phyloP scores from a whole-genome alignment of 2,329 filamentous ascomycete species.

The Penicillium sp. region DNA sequence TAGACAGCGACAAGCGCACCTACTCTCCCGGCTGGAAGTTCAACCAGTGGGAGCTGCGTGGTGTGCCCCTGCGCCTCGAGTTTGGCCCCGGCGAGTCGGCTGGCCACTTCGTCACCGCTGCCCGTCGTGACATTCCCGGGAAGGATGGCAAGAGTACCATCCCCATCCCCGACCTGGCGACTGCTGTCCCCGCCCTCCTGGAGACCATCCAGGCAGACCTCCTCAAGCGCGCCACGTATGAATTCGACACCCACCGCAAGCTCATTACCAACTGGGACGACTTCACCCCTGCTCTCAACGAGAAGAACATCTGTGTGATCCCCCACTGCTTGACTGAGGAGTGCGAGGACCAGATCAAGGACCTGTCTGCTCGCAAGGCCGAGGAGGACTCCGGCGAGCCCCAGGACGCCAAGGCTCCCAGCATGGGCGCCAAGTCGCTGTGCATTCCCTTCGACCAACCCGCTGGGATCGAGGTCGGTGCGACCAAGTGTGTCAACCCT shows the following conservation, averaged over 20 bases:
- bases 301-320: slow-evolving; percentile 88
- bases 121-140: slow-evolving; percentile 70
- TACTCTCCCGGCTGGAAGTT: slow-evolving; percentile 97
- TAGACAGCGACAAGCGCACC: slow-evolving; percentile 75
- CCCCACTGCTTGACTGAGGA: slow-evolving; percentile 78
- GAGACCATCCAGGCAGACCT: slow-evolving; percentile 87
- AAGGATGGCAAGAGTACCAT: slow-evolving; percentile 71
- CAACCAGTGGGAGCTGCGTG: slow-evolving; percentile 97
- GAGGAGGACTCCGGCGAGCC: slow-evolving; percentile 58
- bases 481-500: slow-evolving; percentile 88
- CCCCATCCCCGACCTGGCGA: slow-evolving; percentile 65
- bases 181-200: slow-evolving; percentile 71
- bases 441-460: slow-evolving; percentile 85
- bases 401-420: slow-evolving; percentile 67
- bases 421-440: slow-evolving; percentile 70
- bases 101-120: slow-evolving; percentile 75
- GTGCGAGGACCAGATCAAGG: slow-evolving; percentile 94
- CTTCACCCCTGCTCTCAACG: slow-evolving; percentile 82
- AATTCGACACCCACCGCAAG: slow-evolving; percentile 75
- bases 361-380: slow-evolving; percentile 71
- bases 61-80: slow-evolving; percentile 87
- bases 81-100: slow-evolving; percentile 93
- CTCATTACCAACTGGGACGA: slow-evolving; percentile 82
- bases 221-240: slow-evolving; percentile 66
- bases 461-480: slow-evolving; percentile 67